Conservation (phyloP, 441 rosid species). For the Biscutella auriculata region DNA sequence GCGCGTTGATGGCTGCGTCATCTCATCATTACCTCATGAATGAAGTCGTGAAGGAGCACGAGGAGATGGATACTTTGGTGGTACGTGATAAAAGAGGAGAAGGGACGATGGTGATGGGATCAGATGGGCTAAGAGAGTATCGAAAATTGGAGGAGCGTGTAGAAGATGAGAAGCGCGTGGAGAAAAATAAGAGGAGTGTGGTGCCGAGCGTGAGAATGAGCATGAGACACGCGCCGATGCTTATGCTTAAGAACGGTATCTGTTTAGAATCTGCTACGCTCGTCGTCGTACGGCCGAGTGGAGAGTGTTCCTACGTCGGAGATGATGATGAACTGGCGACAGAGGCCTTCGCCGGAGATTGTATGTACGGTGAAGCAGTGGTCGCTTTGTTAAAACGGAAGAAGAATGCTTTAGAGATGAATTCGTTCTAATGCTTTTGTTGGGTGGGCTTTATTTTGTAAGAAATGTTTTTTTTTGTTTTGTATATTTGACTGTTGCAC, state of each 20-base stretch:
- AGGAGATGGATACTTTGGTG: constrained; percentile 14
- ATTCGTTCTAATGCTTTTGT: not conserved
- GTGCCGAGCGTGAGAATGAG: constrained; percentile 25
- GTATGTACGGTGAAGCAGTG: constrained; percentile 23
- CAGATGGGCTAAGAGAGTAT: constrained; percentile 11
- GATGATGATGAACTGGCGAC: constrained; percentile 20
- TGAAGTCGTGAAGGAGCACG: constrained; percentile 15
- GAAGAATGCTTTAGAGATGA: constrained; percentile 6
- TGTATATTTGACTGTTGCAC: no score
- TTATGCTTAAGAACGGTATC: constrained; percentile 17
- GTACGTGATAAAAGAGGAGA: constrained; percentile 13
- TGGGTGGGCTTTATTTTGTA: not conserved
- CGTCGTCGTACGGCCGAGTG: constrained; percentile 10
- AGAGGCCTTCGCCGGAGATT: constrained; percentile 19
- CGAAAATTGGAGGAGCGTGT: constrained; percentile 4
- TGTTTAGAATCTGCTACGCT: constrained; percentile 21
- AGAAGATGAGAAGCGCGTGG: constrained; percentile 7
- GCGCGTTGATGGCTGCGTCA: constrained; percentile 17
- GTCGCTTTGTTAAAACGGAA: constrained; percentile 16
- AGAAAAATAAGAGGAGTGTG: not conserved
- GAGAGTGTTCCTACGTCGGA: not conserved
- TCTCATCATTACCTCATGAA: constrained; percentile 16
- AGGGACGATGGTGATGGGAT: constrained; percentile 17
- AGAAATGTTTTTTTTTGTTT: no score
- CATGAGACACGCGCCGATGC: constrained; percentile 23